These are phyloP conservation scores for Diaporthe caulivora DNA, from an alignment of 2,329 filamentous ascomycete species.

Conservation along the genomic window DNA sequence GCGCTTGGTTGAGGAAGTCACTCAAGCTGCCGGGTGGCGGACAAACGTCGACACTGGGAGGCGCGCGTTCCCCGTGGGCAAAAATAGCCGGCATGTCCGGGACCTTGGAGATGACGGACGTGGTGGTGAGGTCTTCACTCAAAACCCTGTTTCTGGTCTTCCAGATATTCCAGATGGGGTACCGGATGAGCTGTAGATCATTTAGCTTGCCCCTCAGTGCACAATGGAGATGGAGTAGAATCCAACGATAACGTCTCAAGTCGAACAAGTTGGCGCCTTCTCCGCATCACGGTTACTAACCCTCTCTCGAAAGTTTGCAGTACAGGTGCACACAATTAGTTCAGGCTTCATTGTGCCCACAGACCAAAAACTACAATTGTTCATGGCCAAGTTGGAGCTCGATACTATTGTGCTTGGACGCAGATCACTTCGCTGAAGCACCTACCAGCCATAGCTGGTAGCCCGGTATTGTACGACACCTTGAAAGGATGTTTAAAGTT, in stretches of 20 bases:
- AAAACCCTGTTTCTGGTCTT: background rate
- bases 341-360: background rate
- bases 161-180: no score
- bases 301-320: background rate
- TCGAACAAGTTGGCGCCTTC: background rate
- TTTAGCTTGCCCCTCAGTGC: background rate
- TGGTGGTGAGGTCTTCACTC: background rate
- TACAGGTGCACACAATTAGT: background rate
- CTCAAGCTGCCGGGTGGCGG: constrained; percentile 32
- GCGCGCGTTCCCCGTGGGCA: constrained; percentile 33
- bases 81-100: constrained; percentile 32
- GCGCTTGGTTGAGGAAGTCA: constrained; percentile 20
- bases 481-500: background rate
- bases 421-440: background rate
- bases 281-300: background rate
- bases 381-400: background rate
- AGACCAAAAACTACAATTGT: background rate
- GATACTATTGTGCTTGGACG: background rate
- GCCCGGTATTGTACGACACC: background rate
- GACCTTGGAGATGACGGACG: constrained; percentile 1
- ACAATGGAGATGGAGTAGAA: background rate
- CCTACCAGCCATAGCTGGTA: background rate
- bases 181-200: constrained; percentile 29
- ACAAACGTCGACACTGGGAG: constrained; percentile 32
- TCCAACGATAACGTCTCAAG: background rate